Evolutionary conservation across 768 basidiomycete species (phyloP), one percentile per base, ranked within the genome.

Genomic region (Podaxis carcinomalis): DNA sequence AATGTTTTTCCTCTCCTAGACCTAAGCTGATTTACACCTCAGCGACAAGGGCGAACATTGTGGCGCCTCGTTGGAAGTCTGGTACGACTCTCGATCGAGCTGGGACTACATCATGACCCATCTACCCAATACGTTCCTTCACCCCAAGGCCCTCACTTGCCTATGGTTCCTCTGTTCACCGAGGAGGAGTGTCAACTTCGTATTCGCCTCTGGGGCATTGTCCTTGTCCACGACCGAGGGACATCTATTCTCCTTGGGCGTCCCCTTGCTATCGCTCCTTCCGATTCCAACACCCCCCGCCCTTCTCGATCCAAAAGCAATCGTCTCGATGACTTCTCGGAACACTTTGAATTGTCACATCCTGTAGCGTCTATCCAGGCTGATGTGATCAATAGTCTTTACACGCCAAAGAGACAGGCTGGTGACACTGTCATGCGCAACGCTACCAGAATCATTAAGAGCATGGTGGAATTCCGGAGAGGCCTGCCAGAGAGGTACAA

Each of bases 41-140:
- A 94, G 92, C 86, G 92, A 65, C 91, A 92, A 82, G 92, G 92
- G n/a, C 85, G 91, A 64, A 89, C 90, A 0, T 77, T 94, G 2
- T 94, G 92, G 92, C 89, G 92, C 56, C 83, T 94, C 14, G 91
- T 92, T 56, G 92, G 92, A 28, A 90, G 87, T 62, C 81, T 94
- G 40, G 90, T 93, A 27, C 86, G 92, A 4, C 79, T 94, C 10
- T 82, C 89, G 14, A 85, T 93, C 64, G 92, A 94, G 72, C 80
- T 94, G 2, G 92, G 92, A 25, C 77, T 94, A 49, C 93, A 94
- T 65, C 92, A 94, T 66, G 91, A 94, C 69, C 92, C 92, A 4
- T 88, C 80, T 3, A 79, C 79, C 1, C 87, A 92, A 69, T 73
- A 79, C 56, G 76, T 78, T 57, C 70, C 76, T 11, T 67, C 71